These are phyloP conservation scores for Globisporangium recalcitrans DNA, from an alignment of 352 stramenopile genomes.

Conservation along the genomic window DNA sequence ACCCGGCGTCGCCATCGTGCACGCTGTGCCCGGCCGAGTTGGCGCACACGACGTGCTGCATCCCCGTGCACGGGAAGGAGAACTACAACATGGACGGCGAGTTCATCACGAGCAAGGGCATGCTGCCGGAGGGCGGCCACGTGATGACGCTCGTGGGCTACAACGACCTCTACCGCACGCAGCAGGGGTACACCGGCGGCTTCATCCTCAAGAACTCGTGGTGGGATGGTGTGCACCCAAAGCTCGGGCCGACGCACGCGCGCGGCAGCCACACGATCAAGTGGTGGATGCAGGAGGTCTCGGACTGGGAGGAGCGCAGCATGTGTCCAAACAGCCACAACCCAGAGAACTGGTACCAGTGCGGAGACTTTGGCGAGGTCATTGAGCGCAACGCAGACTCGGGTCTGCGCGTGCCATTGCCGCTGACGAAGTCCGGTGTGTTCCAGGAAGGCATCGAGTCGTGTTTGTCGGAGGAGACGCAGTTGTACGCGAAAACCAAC, in stretches of 20 bases:
- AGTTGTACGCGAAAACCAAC: conserved; percentile 54
- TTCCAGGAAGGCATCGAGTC: conserved; percentile 32
- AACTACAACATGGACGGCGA: conserved; percentile 71
- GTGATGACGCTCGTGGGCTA: conserved; percentile 70
- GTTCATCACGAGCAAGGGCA: conserved; percentile 48
- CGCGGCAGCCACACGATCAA: conserved; percentile 61
- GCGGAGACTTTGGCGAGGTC: conserved; percentile 50
- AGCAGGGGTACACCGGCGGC: conserved; percentile 54
- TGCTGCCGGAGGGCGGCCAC: conserved; percentile 52
- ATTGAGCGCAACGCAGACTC: conserved; percentile 27
- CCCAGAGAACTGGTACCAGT: conserved; percentile 72
- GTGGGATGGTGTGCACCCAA: conserved; percentile 55
- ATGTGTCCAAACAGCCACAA: conserved; percentile 73
- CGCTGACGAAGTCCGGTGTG: conserved; percentile 19
- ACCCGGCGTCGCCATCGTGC: conserved; percentile 38
- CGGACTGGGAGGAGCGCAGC: conserved; percentile 58
- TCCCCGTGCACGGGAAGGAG: conserved; percentile 32
- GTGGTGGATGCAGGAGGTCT: conserved; percentile 72
- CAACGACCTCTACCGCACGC: conserved; percentile 58
- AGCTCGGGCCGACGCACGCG: conserved; percentile 50
- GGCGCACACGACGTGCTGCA: conserved; percentile 47
- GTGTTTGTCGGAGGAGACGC: conserved; percentile 48
- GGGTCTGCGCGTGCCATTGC: conserved; percentile 33
- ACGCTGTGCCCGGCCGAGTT: conserved; percentile 49
- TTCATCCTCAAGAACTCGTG: conserved; percentile 82